phyloP scores from a whole-genome alignment of 257 asterid genomes.

The Echium plantagineum region DNA sequence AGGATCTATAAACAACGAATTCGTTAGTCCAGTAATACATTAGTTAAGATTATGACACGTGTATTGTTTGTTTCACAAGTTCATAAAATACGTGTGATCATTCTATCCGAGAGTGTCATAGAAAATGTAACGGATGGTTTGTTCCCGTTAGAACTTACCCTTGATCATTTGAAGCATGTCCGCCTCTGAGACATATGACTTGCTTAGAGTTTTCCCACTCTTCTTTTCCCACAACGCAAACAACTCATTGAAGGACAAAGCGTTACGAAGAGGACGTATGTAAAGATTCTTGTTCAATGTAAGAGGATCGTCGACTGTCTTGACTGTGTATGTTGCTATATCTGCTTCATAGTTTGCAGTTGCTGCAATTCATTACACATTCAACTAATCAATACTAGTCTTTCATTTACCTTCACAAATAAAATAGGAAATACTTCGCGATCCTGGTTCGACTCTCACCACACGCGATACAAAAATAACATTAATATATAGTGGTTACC shows the following conservation, averaged over 20 bases:
- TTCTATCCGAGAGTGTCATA: no score
- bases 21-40: no score
- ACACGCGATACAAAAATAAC: background rate
- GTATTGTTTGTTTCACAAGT: no score
- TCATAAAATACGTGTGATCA: no score
- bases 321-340: conserved; percentile 16
- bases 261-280: conserved; percentile 12
- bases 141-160: background rate
- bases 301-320: conserved; percentile 21
- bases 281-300: conserved; percentile 19
- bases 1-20: conserved; percentile 11
- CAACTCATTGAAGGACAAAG: conserved; percentile 14
- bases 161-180: conserved; percentile 13
- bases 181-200: conserved; percentile 10
- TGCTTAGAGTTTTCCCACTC: conserved; percentile 15
- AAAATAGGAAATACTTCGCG: background rate
- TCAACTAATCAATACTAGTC: background rate
- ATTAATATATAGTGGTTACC: conserved; percentile 4
- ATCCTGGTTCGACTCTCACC: background rate
- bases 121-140: no score
- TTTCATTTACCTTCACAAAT: background rate
- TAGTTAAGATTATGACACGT: no score
- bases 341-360: conserved; percentile 11
- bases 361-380: background rate
- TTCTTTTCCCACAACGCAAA: conserved; percentile 16